phyloP scores from a whole-genome alignment of 768 basidiomycete genomes.

The Trametes maxima region DNA sequence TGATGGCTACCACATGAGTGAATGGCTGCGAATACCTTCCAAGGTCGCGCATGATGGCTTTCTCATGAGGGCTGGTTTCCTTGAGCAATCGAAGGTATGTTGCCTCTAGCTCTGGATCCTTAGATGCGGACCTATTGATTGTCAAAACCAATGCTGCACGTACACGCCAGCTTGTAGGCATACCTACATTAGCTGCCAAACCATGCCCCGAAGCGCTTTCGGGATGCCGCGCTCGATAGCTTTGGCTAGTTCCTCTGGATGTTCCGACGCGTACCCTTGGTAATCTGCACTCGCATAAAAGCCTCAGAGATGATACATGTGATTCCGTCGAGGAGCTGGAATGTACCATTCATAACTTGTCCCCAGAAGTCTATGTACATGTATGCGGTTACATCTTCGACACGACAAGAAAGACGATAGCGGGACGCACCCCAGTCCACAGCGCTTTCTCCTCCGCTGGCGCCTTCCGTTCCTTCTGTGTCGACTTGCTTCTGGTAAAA shows the following conservation, averaged over 20 bases:
- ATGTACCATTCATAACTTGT: conserved; percentile 80
- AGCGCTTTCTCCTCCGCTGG: conserved; percentile 40
- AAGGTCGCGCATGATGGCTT: conserved; percentile 90
- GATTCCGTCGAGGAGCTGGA: not conserved
- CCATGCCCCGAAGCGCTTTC: conserved; percentile 83
- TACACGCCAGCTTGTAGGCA: conserved; percentile 7
- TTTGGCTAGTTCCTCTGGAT: conserved; percentile 76
- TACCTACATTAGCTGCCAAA: conserved; percentile 92
- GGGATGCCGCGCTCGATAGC: conserved; percentile 96
- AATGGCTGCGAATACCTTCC: conserved; percentile 57
- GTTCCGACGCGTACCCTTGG: conserved; percentile 78
- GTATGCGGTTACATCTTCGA: conserved; percentile 3
- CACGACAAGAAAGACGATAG: not conserved
- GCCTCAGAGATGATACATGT: not conserved
- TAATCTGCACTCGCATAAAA: conserved; percentile 59
- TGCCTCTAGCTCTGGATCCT: conserved; percentile 83
- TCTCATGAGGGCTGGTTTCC: conserved; percentile 86
- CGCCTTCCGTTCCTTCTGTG: conserved; percentile 41
- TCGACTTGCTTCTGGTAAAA: conserved; percentile 69
- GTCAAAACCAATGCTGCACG: conserved; percentile 1
- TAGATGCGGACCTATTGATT: conserved; percentile 79
- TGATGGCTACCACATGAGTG: not conserved
- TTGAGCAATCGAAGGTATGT: conserved; percentile 83
- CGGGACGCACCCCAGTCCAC: conserved; percentile 77
- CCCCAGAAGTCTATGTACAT: conserved; percentile 86